These are phyloP conservation scores for Alternaria gansuensis DNA, from an alignment of 2,329 filamentous ascomycete genomes.

Conservation along the genomic window DNA sequence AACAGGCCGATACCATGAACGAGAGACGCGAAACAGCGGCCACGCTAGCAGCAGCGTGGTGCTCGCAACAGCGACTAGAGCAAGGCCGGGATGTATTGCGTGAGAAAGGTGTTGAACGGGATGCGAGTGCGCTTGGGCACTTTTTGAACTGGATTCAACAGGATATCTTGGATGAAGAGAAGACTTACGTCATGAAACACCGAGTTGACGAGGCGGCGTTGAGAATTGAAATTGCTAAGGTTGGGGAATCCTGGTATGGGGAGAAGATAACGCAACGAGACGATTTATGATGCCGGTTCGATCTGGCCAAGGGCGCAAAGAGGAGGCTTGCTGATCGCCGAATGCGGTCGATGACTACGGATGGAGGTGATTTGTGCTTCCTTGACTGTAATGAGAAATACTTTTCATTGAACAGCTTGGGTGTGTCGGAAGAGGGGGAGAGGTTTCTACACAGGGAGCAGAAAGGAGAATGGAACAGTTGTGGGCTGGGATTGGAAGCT, in stretches of 20 bases:
- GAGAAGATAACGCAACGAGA: background rate
- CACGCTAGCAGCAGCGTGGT: constrained; percentile 31
- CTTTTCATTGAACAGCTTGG: no score
- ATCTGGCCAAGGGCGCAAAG: no score
- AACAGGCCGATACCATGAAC: constrained; percentile 16
- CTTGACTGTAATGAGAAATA: no score
- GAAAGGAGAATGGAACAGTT: no score
- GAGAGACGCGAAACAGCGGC: constrained; percentile 27
- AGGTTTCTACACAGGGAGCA: no score
- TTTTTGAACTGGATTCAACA: constrained; percentile 41
- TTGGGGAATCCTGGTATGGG: constrained; percentile 25
- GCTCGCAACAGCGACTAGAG: constrained; percentile 33
- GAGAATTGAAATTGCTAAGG: constrained; percentile 33
- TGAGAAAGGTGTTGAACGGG: constrained; percentile 24
- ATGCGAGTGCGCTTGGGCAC: constrained; percentile 26
- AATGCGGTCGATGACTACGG: no score
- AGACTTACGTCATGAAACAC: constrained; percentile 29
- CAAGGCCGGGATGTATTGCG: constrained; percentile 41
- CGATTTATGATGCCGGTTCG: background rate
- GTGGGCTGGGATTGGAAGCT: no score
- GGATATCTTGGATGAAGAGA: constrained; percentile 39
- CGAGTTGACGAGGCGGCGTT: constrained; percentile 31
- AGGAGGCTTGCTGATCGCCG: no score
- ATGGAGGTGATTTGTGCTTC: no score
- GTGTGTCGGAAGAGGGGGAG: no score